Conservation (phyloP, 2,329 filamentous ascomycete species). For the Ophiosphaerella narmari region DNA sequence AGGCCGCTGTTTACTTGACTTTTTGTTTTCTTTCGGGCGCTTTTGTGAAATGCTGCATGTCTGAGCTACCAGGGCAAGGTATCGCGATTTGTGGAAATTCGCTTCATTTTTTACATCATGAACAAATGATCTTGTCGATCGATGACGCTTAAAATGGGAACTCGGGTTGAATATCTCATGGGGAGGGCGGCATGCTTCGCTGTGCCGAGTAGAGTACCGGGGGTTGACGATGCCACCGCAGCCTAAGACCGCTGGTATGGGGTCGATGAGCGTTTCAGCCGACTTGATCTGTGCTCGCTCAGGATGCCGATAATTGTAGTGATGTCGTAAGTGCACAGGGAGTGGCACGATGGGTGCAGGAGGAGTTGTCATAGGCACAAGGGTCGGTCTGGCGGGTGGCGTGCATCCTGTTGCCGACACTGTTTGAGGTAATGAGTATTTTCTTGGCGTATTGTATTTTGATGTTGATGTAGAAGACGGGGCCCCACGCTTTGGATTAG, state of each 20-base stretch:
- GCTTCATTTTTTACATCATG: constrained; percentile 14
- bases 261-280: constrained; percentile 11
- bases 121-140: constrained; percentile 7
- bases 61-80: constrained; percentile 13
- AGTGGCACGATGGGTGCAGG: constrained; percentile 22
- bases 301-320: constrained; percentile 22
- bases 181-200: constrained; percentile 8
- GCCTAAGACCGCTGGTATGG: constrained; percentile 22
- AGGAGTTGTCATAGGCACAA: constrained; percentile 29
- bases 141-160: constrained; percentile 1
- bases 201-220: constrained; percentile 23
- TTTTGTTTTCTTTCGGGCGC: neutral
- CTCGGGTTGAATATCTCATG: constrained; percentile 4
- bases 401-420: constrained; percentile 12
- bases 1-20: constrained; percentile 14
- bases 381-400: constrained; percentile 19
- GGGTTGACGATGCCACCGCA: constrained; percentile 34
- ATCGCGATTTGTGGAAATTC: constrained; percentile 17
- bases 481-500: constrained; percentile 7
- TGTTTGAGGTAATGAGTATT: constrained; percentile 2
- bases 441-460: constrained; percentile 11
- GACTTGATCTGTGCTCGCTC: constrained; percentile 24
- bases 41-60: constrained; percentile 8
- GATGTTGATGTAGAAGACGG: constrained; percentile 12
- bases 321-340: constrained; percentile 26